A percentile compares a stretch with the other conserved stretches of the same genome.
Evolutionary conservation across 2,329 filamentous ascomycete species (phyloP).

Genomic region (Botrytis porri): DNA sequence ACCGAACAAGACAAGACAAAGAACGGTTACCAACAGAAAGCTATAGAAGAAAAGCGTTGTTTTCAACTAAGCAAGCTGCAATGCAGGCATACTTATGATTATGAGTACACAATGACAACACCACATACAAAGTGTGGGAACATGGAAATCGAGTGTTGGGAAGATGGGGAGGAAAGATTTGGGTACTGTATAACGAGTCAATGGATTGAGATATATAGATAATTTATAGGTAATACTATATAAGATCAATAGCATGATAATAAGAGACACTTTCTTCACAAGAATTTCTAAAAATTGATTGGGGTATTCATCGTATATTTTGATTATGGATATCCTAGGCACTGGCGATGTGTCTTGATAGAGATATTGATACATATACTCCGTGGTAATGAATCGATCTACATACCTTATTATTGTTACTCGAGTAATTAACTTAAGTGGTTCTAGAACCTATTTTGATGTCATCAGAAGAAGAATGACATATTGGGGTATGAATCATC

Average conservation of each 20-base stretch:
- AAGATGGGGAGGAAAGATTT: background rate
- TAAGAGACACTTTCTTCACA: background rate
- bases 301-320: background rate
- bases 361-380: background rate
- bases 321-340: too few relatives aligned
- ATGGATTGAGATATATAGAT: background rate
- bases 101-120: background rate
- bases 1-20: background rate
- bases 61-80: background rate
- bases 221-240: background rate
- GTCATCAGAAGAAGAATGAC: background rate
- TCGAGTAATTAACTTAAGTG: background rate
- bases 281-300: background rate
- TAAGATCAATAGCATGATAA: background rate
- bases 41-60: background rate
- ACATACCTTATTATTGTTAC: background rate
- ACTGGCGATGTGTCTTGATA: background rate
- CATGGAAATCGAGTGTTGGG: background rate
- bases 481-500: background rate
- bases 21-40: background rate
- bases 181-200: fast-evolving
- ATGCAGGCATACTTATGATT: background rate
- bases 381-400: background rate
- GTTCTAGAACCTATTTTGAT: background rate
- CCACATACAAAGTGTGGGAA: background rate